phyloP scores from a whole-genome alignment of 805 yeast genomes.

The Diddensiella caesifluorescens region DNA sequence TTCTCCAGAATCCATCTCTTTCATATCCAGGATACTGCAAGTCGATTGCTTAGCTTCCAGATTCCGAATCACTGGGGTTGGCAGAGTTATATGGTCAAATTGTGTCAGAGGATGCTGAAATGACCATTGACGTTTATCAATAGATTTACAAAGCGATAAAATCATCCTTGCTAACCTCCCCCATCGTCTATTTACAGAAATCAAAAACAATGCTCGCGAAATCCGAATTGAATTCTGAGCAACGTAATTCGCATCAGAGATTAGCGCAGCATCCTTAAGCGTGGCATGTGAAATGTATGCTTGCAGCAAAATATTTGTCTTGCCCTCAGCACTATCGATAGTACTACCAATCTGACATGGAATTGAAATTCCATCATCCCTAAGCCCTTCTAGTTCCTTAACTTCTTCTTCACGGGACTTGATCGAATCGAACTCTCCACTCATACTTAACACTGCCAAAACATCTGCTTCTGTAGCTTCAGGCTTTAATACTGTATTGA shows the following conservation, averaged over 20 bases:
- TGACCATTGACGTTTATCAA: conserved; percentile 82
- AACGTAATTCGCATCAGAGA: conserved; percentile 84
- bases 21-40: conserved; percentile 55
- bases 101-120: conserved; percentile 86
- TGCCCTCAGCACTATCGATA: conserved; percentile 70
- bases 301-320: conserved; percentile 82
- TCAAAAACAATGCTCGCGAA: conserved; percentile 80
- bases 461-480: conserved; percentile 89
- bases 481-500: conserved; percentile 79
- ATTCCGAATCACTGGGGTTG: conserved; percentile 52
- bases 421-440: conserved; percentile 88
- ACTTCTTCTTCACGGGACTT: conserved; percentile 86
- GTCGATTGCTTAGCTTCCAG: conserved; percentile 46
- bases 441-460: conserved; percentile 79
- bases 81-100: conserved; percentile 54
- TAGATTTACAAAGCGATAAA: conserved; percentile 77
- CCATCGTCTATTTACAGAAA: conserved; percentile 89
- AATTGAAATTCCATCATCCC: conserved; percentile 47
- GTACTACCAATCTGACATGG: conserved; percentile 83
- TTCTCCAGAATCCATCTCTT: conserved; percentile 70
- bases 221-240: conserved; percentile 95
- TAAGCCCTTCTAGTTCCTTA: conserved; percentile 58
- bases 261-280: conserved; percentile 72
- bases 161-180: conserved; percentile 70
- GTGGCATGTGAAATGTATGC: conserved; percentile 74